These are phyloP conservation scores for Morella rubra DNA, from an alignment of 306 rosid genomes.

Conservation along the genomic window DNA sequence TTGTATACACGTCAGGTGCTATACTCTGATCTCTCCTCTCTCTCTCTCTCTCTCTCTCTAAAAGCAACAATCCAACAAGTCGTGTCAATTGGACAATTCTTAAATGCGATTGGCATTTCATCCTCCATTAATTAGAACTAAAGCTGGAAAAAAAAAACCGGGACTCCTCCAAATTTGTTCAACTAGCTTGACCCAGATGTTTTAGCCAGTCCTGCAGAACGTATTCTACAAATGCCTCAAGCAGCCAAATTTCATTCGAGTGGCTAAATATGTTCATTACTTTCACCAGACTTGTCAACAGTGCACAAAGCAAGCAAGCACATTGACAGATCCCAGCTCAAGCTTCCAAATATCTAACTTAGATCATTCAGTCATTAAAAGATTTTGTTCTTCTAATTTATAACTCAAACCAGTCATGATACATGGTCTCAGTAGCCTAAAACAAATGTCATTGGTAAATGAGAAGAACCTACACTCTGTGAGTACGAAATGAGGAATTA, in stretches of 20 bases:
- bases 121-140: neutral
- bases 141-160: neutral
- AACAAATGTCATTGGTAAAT: neutral
- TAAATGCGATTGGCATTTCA: neutral
- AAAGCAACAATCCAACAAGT: slow-evolving; percentile 3
- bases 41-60: neutral
- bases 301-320: neutral
- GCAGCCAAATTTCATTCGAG: neutral
- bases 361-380: neutral
- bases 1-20: neutral
- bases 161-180: neutral
- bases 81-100: neutral
- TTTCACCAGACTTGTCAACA: neutral
- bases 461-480: neutral
- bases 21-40: neutral
- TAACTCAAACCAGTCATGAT: neutral
- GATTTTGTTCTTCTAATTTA: neutral
- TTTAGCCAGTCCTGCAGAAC: neutral
- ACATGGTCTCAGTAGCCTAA: neutral
- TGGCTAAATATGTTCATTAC: neutral
- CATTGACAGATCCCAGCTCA: neutral
- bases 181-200: neutral
- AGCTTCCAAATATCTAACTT: neutral
- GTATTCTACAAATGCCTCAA: neutral
- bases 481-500: neutral